These are phyloP conservation scores for Lenzites betulinus DNA, from an alignment of 768 basidiomycete genomes.

Conservation along the genomic window DNA sequence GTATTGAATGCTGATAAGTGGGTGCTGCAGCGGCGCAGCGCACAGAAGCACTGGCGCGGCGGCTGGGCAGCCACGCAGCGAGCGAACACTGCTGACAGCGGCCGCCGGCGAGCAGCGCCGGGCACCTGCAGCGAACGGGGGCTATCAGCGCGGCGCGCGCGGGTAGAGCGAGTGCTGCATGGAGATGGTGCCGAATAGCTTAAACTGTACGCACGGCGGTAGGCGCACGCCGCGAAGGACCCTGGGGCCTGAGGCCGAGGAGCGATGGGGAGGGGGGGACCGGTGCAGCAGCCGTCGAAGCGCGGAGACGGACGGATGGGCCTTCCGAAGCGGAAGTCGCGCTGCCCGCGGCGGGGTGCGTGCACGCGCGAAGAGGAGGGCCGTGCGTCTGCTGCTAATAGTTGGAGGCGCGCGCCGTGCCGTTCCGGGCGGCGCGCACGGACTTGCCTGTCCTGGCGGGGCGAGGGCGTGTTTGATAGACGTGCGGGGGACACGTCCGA, in stretches of 20 bases:
- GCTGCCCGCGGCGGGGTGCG: neutral
- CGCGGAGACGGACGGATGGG: neutral
- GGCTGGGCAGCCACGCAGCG: neutral
- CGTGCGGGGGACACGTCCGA: neutral
- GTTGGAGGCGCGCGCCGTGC: neutral
- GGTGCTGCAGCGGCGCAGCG: slow-evolving; percentile 6
- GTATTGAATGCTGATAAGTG: neutral
- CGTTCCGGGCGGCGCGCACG: neutral
- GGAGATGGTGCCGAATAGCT: slow-evolving; percentile 17
- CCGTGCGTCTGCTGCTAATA: neutral
- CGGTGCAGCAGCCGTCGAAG: slow-evolving; percentile 8
- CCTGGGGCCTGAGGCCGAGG: neutral
- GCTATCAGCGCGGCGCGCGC: neutral
- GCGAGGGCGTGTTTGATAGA: neutral
- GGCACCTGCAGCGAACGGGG: no score
- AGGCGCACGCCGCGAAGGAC: slow-evolving; percentile 8
- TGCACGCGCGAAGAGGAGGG: neutral
- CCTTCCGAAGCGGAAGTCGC: neutral
- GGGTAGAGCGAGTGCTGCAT: neutral
- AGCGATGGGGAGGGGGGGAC: no score
- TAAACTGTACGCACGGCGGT: slow-evolving; percentile 1
- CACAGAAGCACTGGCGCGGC: neutral
- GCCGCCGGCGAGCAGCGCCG: slow-evolving; percentile 17
- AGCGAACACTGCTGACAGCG: slow-evolving; percentile 8
- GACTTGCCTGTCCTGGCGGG: slow-evolving; percentile 5